Conservation (phyloP, 352 stramenopile species). For the Lagenidium giganteum region DNA sequence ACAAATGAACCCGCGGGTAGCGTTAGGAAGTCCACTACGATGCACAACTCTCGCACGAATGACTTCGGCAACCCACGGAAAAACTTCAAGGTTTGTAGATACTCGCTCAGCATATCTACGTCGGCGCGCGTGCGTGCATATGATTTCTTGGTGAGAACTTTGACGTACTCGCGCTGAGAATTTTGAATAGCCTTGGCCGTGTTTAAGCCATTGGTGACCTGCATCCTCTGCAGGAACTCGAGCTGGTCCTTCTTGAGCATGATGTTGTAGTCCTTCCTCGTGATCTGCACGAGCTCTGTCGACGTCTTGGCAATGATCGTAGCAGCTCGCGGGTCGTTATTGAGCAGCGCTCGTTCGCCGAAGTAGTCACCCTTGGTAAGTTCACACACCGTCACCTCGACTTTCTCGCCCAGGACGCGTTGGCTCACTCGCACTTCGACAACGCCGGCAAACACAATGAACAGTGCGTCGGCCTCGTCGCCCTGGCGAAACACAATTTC, state of each 20-base stretch:
- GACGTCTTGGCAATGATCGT: slow-evolving; percentile 53
- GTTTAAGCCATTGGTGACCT: slow-evolving; percentile 33
- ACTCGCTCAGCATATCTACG: slow-evolving; percentile 60
- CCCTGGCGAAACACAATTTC: slow-evolving; percentile 67
- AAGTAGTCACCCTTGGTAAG: slow-evolving; percentile 68
- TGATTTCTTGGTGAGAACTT: slow-evolving; percentile 50
- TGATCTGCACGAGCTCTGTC: slow-evolving; percentile 59
- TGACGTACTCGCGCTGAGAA: slow-evolving; percentile 47
- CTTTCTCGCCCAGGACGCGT: slow-evolving; percentile 46
- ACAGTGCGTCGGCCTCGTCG: slow-evolving; percentile 69
- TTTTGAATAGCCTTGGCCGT: slow-evolving; percentile 10
- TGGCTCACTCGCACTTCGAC: slow-evolving; percentile 63
- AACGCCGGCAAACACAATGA: slow-evolving; percentile 55
- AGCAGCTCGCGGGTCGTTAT: slow-evolving; percentile 49
- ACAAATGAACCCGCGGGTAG: slow-evolving; percentile 34
- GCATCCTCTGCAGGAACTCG: slow-evolving; percentile 59
- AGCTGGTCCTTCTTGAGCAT: slow-evolving; percentile 73
- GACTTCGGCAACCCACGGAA: slow-evolving; percentile 55
- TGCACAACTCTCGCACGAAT: slow-evolving; percentile 65
- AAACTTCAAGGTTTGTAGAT: slow-evolving; percentile 73
- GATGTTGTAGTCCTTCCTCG: slow-evolving; percentile 61
- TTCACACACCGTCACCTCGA: slow-evolving; percentile 67
- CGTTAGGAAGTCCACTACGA: slow-evolving; percentile 49
- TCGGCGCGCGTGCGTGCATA: slow-evolving; percentile 37
- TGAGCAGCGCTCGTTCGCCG: slow-evolving; percentile 57